These are phyloP conservation scores for Rhododendron ovatum DNA, from an alignment of 148 eudicot species.

Conservation along the genomic window DNA sequence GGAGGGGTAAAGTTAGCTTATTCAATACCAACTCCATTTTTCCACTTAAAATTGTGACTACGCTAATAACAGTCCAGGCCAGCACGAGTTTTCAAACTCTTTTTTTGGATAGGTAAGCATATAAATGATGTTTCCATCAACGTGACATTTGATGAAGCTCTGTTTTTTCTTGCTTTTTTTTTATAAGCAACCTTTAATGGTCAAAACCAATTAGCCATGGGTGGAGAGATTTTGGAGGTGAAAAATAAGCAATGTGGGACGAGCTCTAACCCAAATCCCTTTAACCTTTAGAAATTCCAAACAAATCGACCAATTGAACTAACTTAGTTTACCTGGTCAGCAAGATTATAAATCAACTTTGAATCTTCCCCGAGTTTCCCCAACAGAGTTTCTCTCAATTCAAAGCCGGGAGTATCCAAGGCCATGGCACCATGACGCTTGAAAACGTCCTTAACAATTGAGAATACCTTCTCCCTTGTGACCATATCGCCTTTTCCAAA, in stretches of 20 bases:
- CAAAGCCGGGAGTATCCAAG: slow-evolving; percentile 92
- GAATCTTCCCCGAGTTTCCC: slow-evolving; percentile 98
- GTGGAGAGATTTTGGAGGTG: too few species aligned
- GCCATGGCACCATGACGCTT: slow-evolving; percentile 89
- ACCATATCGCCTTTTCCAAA: slow-evolving; percentile 91
- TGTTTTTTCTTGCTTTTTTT: too few species aligned
- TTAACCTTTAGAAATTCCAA: background rate
- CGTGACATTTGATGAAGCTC: too few species aligned
- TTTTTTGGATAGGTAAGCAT: too few species aligned
- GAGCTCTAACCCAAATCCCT: background rate
- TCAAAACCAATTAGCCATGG: too few species aligned
- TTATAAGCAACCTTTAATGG: too few species aligned
- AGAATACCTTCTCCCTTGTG: slow-evolving; percentile 72
- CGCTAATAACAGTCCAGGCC: too few species aligned
- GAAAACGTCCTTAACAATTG: slow-evolving; percentile 62
- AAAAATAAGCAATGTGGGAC: background rate
- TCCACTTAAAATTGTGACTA: background rate
- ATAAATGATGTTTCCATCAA: too few species aligned
- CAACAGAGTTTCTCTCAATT: slow-evolving; percentile 84
- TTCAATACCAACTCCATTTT: background rate
- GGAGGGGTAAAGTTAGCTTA: background rate
- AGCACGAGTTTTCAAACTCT: too few species aligned
- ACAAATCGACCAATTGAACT: background rate
- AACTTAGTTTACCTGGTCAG: slow-evolving; percentile 69
- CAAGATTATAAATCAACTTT: slow-evolving; percentile 91